Evolutionary conservation across 148 eudicot genomes (phyloP), one percentile per base, ranked within the genome.

Genomic region (Mesembryanthemum crystallinum): DNA sequence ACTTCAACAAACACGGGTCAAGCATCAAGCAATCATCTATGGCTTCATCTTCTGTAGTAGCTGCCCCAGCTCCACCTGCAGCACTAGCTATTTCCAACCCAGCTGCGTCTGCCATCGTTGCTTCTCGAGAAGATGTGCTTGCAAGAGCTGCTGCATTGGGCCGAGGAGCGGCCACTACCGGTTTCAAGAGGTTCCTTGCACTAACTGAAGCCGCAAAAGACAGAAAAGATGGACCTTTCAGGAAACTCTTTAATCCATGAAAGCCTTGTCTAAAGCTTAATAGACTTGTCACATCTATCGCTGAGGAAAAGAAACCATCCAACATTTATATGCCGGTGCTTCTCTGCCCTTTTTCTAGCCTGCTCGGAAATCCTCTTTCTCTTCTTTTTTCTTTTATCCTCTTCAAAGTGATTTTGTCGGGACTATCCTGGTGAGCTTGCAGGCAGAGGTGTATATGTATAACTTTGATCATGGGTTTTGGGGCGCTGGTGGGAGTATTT

Each of bases 91-190:
- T 83, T 0, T 28, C 75, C 15, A 81, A 37, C 73, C 81, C 86
- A 45, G 83, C 80, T 70, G 57, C 85, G 5, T 72, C 84, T 55
- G 85, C 77, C 30, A 73, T 86, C 32, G 80, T 85, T n/a, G 86
- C 88, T 45, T 89, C 95, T 39, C 84, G 93, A 73, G 98, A 95
- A 79, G 98, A 95, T 45, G 92, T 95, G 64, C 89, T 95, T 8
- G 87, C 97, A 13, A 89, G 98, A 79, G 98, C 97, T 45, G 97
- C 98, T 23, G 98, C 98, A 5, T 90, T 95, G 5, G 98, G 98
- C 3, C 86, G 97, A 82, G 98, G 97, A 64, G 97, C 97, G 3
- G 96, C 97, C 28, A 90, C 97, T 30, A 95, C 96, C 0, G 97
- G 97, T 20, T 92, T 95, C 81, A 91, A 91, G 84, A 79, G 92